These are phyloP conservation scores for Pseudocercospora crystallina DNA, from an alignment of 2,329 filamentous ascomycete species.

Conservation along the genomic window DNA sequence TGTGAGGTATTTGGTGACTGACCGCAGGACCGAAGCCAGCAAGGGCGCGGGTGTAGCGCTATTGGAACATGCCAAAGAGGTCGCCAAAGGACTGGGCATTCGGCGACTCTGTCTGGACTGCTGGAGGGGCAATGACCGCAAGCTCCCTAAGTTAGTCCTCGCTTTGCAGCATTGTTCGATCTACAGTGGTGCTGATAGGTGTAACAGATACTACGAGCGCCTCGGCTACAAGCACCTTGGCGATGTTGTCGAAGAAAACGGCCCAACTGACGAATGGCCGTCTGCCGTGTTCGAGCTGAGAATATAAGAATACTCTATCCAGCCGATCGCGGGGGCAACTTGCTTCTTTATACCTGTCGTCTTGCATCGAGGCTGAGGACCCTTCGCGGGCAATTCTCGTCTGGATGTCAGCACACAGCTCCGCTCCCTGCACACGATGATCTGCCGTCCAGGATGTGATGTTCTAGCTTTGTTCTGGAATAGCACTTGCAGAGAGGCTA, in stretches of 20 bases:
- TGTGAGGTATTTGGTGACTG: conserved; percentile 13
- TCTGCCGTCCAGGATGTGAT: too few species aligned
- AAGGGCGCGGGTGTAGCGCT: conserved; percentile 12
- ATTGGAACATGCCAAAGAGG: conserved; percentile 12
- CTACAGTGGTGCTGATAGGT: background rate
- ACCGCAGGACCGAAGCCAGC: conserved; percentile 4
- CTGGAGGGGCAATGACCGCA: conserved; percentile 15
- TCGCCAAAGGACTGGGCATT: background rate
- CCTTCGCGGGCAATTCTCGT: too few species aligned
- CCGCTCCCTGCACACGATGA: too few species aligned
- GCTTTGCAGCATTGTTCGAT: background rate
- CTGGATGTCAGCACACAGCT: too few species aligned
- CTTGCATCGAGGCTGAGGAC: too few species aligned
- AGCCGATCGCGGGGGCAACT: too few species aligned
- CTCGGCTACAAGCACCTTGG: conserved; percentile 7
- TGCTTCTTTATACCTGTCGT: too few species aligned
- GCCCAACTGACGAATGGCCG: conserved; percentile 8
- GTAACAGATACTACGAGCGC: conserved; percentile 12
- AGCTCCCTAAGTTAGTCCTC: conserved; percentile 12
- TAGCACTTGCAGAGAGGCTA: too few species aligned
- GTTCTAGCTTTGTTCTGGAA: too few species aligned
- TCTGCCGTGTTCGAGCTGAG: conserved; percentile 11
- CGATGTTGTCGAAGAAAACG: conserved; percentile 5
- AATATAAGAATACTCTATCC: too few species aligned
- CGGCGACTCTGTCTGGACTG: conserved; percentile 11